Evolutionary conservation across 208 protist species (phyloP).

Genomic region (Tritrichomonas musculus): DNA sequence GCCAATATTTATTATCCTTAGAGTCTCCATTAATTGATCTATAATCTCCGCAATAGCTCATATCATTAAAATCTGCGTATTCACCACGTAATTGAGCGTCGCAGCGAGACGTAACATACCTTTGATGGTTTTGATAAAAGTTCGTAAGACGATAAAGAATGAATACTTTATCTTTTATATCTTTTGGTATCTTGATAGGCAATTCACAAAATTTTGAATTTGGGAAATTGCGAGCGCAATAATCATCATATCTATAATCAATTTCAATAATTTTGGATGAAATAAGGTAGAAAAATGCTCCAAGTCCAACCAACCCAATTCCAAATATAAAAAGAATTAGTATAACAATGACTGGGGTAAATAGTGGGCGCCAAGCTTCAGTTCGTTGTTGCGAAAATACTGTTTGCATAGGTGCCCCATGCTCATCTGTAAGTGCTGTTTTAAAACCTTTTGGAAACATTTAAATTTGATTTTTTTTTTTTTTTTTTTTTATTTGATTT

Average conservation of each 20-base stretch:
- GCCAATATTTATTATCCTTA: not conserved
- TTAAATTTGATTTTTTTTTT: too few species aligned
- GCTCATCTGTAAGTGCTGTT: not conserved
- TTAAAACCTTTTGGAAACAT: not conserved
- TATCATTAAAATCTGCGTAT: not conserved
- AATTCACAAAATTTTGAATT: not conserved
- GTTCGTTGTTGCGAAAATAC: not conserved
- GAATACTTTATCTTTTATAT: constrained; percentile 61
- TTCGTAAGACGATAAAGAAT: constrained; percentile 91
- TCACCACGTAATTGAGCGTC: constrained; percentile 14
- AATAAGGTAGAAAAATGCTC: not conserved
- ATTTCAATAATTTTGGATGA: not conserved
- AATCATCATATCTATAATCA: not conserved
- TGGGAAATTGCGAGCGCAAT: constrained; percentile 61
- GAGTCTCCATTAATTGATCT: not conserved
- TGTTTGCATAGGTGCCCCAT: not conserved
- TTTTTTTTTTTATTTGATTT: too few species aligned
- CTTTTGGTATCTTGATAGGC: not conserved
- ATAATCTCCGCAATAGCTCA: not conserved
- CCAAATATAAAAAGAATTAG: not conserved
- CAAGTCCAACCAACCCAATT: not conserved
- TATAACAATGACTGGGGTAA: not conserved
- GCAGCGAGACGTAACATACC: constrained; percentile 58
- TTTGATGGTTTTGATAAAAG: constrained; percentile 94
- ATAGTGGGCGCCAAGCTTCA: not conserved